phyloP scores from a whole-genome alignment of 2,329 filamentous ascomycete genomes.

The Ophiostoma fasciatum region DNA sequence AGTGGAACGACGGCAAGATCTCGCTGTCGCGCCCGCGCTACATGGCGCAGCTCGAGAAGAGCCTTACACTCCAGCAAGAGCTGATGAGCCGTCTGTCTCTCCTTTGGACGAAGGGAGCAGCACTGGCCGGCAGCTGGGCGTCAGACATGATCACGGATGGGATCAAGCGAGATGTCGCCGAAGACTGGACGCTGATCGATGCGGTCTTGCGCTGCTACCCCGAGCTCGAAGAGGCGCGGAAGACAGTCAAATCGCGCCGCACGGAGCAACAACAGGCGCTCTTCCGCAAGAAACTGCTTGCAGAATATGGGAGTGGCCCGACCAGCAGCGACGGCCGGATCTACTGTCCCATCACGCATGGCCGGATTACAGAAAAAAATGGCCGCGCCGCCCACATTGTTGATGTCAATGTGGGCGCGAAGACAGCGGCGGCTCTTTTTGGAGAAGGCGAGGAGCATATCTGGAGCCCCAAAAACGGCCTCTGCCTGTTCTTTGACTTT shows the following conservation, averaged over 20 bases:
- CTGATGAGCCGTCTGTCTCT: slow-evolving; percentile 1
- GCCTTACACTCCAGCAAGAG: not conserved
- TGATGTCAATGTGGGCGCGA: too few species aligned
- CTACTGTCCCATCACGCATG: not conserved
- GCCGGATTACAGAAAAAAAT: not conserved
- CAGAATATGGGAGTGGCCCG: not conserved
- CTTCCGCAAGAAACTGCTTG: not conserved
- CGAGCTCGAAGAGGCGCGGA: not conserved
- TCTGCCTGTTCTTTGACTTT: not conserved
- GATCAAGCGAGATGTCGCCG: not conserved
- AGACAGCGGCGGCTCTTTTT: not conserved
- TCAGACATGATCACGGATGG: not conserved
- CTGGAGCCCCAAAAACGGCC: not conserved
- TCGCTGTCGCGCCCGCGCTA: not conserved
- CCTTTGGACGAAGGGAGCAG: not conserved
- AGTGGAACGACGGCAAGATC: not conserved
- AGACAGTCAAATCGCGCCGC: not conserved
- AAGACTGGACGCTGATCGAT: slow-evolving; percentile 1
- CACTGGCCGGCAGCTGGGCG: not conserved
- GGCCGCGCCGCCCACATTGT: not conserved
- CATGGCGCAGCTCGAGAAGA: not conserved
- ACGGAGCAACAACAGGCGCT: slow-evolving; percentile 1
- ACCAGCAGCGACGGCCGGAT: not conserved
- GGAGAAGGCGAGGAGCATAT: not conserved
- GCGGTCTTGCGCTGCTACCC: not conserved